Conservation (phyloP, 2,329 filamentous ascomycete species). For the Ceratocystis alfenasii region DNA sequence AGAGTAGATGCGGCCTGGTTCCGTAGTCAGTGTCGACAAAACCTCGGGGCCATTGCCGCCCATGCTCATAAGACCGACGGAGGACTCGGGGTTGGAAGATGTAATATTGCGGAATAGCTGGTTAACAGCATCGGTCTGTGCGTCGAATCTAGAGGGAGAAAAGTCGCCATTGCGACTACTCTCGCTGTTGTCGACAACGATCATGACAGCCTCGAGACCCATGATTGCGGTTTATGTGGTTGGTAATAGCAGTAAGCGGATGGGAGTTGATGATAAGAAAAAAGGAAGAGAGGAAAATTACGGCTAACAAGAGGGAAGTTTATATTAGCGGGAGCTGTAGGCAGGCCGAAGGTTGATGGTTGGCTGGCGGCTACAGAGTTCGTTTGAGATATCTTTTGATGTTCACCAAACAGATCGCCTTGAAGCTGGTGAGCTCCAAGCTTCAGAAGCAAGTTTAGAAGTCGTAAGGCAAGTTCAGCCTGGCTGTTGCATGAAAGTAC, state of each 20-base stretch:
- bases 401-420: slow-evolving; percentile 20
- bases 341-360: neutral
- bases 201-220: slow-evolving; percentile 98
- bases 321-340: neutral
- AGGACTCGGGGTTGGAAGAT: slow-evolving; percentile 88
- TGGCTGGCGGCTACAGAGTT: neutral
- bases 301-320: neutral
- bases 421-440: slow-evolving; percentile 17
- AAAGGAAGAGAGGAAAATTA: neutral
- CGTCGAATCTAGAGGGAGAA: slow-evolving; percentile 87
- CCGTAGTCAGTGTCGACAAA: slow-evolving; percentile 87
- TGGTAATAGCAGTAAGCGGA: slow-evolving; percentile 13
- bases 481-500: slow-evolving; percentile 3
- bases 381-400: slow-evolving; percentile 12
- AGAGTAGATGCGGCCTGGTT: slow-evolving; percentile 89
- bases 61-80: slow-evolving; percentile 98
- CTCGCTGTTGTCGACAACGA: slow-evolving; percentile 99
- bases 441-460: slow-evolving; percentile 15
- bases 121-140: slow-evolving; percentile 88
- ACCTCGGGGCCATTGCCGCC: slow-evolving; percentile 95
- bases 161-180: slow-evolving; percentile 92
- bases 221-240: slow-evolving; percentile 49
- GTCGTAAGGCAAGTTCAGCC: slow-evolving; percentile 22
- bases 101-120: slow-evolving; percentile 94
- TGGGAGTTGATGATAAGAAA: neutral